phyloP scores from a whole-genome alignment of 169 alveolate species.

The Babesia caballi region DNA sequence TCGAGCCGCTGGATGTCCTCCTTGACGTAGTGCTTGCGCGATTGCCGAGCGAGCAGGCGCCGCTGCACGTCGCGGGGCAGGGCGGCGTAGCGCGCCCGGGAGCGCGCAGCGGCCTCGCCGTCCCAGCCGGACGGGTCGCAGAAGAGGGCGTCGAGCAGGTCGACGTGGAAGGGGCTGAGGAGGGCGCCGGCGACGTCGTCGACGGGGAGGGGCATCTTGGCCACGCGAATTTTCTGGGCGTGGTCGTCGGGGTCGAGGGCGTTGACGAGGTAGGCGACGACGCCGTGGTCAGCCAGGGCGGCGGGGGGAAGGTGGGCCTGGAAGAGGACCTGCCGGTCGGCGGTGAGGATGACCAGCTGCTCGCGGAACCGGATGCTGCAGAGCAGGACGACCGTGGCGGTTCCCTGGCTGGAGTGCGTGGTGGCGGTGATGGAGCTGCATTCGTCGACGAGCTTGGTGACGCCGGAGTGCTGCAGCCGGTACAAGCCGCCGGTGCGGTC shows the following conservation, averaged over 20 bases:
- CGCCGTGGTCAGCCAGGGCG: conserved; percentile 12
- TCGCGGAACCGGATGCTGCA: conserved; percentile 16
- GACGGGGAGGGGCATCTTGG: conserved; percentile 7
- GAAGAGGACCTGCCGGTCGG: background rate
- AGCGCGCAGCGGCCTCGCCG: background rate
- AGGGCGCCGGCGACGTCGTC: conserved; percentile 1
- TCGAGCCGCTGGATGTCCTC: conserved; percentile 32
- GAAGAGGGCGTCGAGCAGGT: background rate
- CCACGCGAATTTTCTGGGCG: conserved; percentile 20
- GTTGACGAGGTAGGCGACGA: conserved; percentile 5
- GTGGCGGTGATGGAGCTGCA: conserved; percentile 7
- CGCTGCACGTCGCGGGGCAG: conserved; percentile 13
- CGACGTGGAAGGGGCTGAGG: conserved; percentile 1
- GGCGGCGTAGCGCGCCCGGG: background rate
- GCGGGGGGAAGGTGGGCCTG: background rate
- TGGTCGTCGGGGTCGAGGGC: background rate
- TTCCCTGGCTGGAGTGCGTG: background rate
- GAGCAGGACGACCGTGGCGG: background rate
- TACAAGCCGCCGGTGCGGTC: conserved; percentile 6
- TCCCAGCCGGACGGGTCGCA: background rate
- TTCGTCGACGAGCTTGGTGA: conserved; percentile 2
- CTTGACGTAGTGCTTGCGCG: conserved; percentile 13
- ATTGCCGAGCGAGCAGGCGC: conserved; percentile 32
- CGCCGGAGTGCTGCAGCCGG: background rate
- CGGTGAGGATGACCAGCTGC: background rate